Evolutionary conservation across 164 flowering plant species (phyloP).

Genomic region (Aristolochia fimbriata): DNA sequence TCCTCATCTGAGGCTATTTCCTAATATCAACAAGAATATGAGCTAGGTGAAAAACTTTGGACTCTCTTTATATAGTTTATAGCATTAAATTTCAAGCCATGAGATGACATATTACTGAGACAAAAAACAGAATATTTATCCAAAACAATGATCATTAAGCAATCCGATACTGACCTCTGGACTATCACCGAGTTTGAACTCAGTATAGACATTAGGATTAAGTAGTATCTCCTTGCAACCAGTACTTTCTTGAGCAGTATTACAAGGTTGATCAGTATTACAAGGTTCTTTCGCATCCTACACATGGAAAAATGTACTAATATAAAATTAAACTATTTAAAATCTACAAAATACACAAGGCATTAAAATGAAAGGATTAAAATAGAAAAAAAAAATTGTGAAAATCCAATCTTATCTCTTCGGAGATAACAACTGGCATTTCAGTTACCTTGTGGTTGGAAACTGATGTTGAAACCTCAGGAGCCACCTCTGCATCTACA

Average conservation of each 20-base stretch:
- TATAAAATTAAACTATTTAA: neutral
- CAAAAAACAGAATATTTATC: neutral
- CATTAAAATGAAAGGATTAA: too few species aligned
- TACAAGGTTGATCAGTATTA: neutral
- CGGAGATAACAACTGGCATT: too few species aligned
- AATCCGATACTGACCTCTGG: slow-evolving; percentile 36
- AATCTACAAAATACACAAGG: neutral
- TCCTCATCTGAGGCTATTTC: slow-evolving; percentile 83
- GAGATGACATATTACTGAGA: neutral
- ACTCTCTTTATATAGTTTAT: too few species aligned
- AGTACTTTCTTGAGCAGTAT: neutral
- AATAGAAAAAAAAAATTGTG: too few species aligned
- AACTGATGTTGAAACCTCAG: slow-evolving; percentile 18
- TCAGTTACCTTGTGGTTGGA: slow-evolving; percentile 25
- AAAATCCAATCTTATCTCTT: too few species aligned
- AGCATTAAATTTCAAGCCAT: too few species aligned
- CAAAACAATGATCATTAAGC: neutral
- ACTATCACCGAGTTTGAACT: slow-evolving; percentile 73
- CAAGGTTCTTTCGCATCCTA: neutral
- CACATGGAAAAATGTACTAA: neutral
- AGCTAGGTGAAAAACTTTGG: neutral
- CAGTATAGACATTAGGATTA: slow-evolving; percentile 93
- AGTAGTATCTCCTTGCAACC: slow-evolving; percentile 36
- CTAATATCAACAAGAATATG: slow-evolving; percentile 22
- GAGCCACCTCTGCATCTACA: slow-evolving; percentile 18